Conservation (phyloP, 2,329 filamentous ascomycete species). For the Aphanocladium album region DNA sequence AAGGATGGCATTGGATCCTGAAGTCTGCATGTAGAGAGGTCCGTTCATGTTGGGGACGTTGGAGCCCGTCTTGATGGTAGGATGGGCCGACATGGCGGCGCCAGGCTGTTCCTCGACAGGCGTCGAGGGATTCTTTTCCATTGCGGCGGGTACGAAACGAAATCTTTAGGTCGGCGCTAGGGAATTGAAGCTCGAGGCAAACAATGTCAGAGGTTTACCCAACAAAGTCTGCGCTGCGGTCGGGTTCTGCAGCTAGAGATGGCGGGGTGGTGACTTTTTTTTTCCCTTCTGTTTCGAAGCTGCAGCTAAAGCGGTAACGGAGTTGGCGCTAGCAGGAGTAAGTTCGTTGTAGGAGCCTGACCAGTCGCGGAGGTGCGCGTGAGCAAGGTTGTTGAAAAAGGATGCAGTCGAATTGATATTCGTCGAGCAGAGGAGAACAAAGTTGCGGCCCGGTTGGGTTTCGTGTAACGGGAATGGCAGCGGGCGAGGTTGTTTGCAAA, state of each 20-base stretch:
- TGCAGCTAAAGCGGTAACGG: slow-evolving; percentile 5
- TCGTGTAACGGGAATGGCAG: background rate
- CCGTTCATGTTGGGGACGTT: slow-evolving; percentile 45
- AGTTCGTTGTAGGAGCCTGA: background rate
- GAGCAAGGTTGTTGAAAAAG: background rate
- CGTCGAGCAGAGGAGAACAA: background rate
- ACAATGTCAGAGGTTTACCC: background rate
- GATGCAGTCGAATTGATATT: slow-evolving; percentile 6
- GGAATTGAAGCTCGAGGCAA: background rate
- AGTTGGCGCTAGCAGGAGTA: background rate
- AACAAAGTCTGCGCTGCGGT: background rate
- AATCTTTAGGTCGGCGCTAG: background rate
- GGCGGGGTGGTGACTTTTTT: slow-evolving; percentile 8
- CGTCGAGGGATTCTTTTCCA: slow-evolving; percentile 7
- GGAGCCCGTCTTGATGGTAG: slow-evolving; percentile 27
- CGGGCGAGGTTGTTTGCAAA: background rate
- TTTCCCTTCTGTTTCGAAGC: background rate
- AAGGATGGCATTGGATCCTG: slow-evolving; percentile 46
- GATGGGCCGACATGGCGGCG: slow-evolving; percentile 19
- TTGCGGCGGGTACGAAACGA: background rate
- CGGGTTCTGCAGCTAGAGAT: background rate
- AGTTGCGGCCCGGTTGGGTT: background rate
- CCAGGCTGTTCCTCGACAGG: slow-evolving; percentile 9
- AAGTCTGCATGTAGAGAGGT: slow-evolving; percentile 53
- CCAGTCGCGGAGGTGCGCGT: background rate